Percentiles rank a stretch among this genome's conserved stretches.
Evolutionary conservation across 164 flowering plant species (phyloP).

Genomic region (Taxillus chinensis): DNA sequence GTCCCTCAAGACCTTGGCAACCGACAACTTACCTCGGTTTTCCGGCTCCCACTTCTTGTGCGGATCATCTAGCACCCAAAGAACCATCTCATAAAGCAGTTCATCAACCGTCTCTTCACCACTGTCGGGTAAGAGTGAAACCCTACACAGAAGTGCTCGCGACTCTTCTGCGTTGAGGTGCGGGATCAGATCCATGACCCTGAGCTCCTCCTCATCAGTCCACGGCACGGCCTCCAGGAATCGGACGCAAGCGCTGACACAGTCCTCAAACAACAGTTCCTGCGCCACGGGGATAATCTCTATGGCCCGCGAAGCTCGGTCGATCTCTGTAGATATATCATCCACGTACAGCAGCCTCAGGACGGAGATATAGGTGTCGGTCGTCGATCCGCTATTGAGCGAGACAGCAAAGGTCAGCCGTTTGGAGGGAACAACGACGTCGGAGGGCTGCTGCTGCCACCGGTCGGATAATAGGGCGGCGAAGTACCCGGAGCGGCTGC

Average conservation of each 20-base stretch:
- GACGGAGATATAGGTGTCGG: conserved; percentile 41
- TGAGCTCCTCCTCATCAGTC: conserved; percentile 74
- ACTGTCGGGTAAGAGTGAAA: conserved; percentile 27
- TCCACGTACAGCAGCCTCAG: conserved; percentile 47
- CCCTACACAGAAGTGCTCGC: conserved; percentile 52
- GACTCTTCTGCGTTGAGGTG: conserved; percentile 53
- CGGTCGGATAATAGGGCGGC: conserved; percentile 72
- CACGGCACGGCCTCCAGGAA: conserved; percentile 91
- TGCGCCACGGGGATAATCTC: conserved; percentile 60
- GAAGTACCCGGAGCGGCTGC: conserved; percentile 57
- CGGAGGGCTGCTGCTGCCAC: conserved; percentile 31
- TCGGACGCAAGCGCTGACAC: conserved; percentile 49
- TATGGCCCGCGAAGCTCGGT: conserved; percentile 29
- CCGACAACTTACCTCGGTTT: conserved; percentile 54
- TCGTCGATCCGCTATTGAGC: conserved; percentile 21
- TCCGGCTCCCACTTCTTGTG: conserved; percentile 50
- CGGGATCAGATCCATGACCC: conserved; percentile 46
- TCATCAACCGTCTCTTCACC: conserved; percentile 31
- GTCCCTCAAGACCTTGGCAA: conserved; percentile 70
- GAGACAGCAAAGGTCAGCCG: conserved; percentile 29
- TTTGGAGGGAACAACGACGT: background rate
- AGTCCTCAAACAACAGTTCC: conserved; percentile 74
- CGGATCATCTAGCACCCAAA: conserved; percentile 47
- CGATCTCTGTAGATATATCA: conserved; percentile 33
- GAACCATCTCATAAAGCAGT: conserved; percentile 61